Conservation (phyloP, 1,284 basidiomycete species). For the Trichosporon faecale region DNA sequence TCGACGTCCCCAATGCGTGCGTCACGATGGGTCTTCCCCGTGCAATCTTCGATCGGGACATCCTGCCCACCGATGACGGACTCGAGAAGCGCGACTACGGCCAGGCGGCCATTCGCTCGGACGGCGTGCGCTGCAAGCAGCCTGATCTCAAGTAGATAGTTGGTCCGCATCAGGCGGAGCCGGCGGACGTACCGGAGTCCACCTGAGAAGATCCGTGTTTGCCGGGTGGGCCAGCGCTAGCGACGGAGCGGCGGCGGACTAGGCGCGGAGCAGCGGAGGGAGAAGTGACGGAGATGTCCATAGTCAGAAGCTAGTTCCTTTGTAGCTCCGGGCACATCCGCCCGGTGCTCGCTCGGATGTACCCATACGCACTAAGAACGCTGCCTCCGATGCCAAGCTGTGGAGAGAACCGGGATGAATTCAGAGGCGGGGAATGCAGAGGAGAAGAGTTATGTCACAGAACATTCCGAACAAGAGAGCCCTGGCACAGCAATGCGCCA, state of each 20-base stretch:
- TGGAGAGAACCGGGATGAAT: neutral
- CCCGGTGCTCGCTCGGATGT: neutral
- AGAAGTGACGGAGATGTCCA: neutral
- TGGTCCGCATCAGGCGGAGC: too few species aligned
- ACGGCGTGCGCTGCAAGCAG: constrained; percentile 51
- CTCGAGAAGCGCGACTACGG: constrained; percentile 61
- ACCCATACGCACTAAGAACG: too few species aligned
- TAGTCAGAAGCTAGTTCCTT: neutral
- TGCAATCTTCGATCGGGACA: constrained; percentile 71
- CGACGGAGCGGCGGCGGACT: neutral
- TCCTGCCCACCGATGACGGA: constrained; percentile 63
- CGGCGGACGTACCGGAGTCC: too few species aligned
- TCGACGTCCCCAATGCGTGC: constrained; percentile 73
- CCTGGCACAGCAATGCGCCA: neutral
- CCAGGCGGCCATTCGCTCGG: constrained; percentile 65
- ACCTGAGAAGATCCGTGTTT: neutral
- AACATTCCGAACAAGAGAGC: neutral
- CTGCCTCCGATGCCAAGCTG: neutral
- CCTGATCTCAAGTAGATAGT: neutral
- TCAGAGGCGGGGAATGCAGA: neutral
- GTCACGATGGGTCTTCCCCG: constrained; percentile 68
- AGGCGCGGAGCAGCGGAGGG: neutral
- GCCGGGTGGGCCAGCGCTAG: neutral
- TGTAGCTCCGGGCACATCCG: neutral
- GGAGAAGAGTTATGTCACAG: neutral